Evolutionary conservation across 176 grass and related monocot genomes (phyloP).

Genomic region (Thinopyrum elongatum): DNA sequence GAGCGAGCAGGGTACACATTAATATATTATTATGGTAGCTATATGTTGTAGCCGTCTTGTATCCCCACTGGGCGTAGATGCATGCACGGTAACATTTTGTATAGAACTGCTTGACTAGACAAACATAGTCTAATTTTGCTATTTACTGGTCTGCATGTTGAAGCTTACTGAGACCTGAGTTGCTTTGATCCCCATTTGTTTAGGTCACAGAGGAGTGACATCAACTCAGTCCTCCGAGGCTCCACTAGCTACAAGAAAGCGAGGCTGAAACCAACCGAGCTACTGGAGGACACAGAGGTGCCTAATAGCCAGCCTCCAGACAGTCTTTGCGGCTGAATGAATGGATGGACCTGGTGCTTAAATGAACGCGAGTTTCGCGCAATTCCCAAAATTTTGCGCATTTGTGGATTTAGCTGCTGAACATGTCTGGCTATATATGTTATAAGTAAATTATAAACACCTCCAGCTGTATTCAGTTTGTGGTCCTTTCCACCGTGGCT

Average conservation of each 20-base stretch:
- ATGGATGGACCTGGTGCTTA: not conserved
- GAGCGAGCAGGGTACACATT: not conserved
- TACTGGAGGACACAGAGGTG: conserved; percentile 50
- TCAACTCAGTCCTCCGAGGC: conserved; percentile 64
- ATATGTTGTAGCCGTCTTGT: too few relatives aligned
- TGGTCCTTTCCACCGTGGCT: not conserved
- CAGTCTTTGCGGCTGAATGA: conserved; percentile 31
- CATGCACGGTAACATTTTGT: not conserved
- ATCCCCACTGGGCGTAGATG: too few relatives aligned
- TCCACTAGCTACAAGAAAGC: conserved; percentile 81
- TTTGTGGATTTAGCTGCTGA: not conserved
- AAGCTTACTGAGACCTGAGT: conserved; percentile 14
- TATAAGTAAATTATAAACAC: not conserved
- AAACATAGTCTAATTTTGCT: not conserved
- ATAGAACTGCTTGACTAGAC: conserved; percentile 7
- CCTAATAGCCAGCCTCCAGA: conserved; percentile 56
- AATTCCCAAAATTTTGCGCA: not conserved
- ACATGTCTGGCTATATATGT: not conserved
- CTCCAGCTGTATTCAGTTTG: not conserved
- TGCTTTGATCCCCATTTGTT: conserved; percentile 16
- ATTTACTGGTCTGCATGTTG: not conserved
- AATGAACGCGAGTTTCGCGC: not conserved
- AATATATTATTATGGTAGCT: not conserved
- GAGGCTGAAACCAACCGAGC: conserved; percentile 44
- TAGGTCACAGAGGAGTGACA: conserved; percentile 56